Evolutionary conservation across 306 rosid species (phyloP), one percentile per base, ranked within the genome.

Genomic region (Castanea crenata): DNA sequence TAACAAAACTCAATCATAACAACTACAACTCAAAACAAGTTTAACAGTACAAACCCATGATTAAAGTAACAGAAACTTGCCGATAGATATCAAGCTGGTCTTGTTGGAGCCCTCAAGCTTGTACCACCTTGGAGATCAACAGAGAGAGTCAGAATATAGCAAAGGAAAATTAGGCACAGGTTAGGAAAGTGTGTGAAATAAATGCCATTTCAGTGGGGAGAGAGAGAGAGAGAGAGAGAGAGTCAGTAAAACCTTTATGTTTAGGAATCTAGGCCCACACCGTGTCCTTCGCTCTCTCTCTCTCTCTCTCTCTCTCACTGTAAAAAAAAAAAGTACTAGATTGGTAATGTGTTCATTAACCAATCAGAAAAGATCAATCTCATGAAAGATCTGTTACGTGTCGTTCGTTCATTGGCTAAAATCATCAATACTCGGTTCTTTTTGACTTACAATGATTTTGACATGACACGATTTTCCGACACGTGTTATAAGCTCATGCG

Each of bases 151-250:
- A 18, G 59, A 69, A 61, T 71, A 77, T 57, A 72, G 64, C 67
- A 69, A 81, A 78, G 84, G 82, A 69, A 87, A 83, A 83, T 80
- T 83, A 88, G 87, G 91, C 78, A 78, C 73, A 83, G 84, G 89
- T 80, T 85, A 83, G 91, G 89, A 88, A 73, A 68, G 81, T 77
- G 82, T 77, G 80, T 58, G 84, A 82, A 35, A 76, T 77, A 82
- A 87, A 85, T 82, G 87, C 85, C 63, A 85, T 85, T 85, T 80
- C 82, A 75, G 84, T 49, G 54, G 54, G 7, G 44, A 35, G 41
- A 35, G 41, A 80, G 82, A 77, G 5, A 20, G 82, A 77, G 5
- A 20, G 38, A 70, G 55, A 70, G 74, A 44, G 57, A 70, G 57
- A 79, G 46, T 51, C 14, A 73, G 76, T 58, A 72, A 72, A 73